Base-by-base conservation (phyloP, 2,329 filamentous ascomycete species). In the Alternaria dauci region DNA sequence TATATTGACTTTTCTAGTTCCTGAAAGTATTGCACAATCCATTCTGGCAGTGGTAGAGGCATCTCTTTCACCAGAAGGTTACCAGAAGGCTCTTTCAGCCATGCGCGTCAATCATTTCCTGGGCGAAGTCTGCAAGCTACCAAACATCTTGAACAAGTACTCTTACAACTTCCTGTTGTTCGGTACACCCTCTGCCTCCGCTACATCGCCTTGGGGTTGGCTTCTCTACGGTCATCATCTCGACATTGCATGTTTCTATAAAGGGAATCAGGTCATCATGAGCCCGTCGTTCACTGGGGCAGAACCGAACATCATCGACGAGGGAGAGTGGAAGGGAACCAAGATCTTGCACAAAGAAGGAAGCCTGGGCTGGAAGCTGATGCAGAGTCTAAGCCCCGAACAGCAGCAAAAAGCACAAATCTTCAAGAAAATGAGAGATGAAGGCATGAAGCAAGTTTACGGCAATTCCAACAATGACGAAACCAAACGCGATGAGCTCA, bases 151-250 rank as follows among this genome's bases (percentile, higher is more conserved):
- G 85, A 93, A 92, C 78, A 86, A 92, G 74, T 87, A 85, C 78
- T 91, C 88, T 1, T 93, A 93, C 83, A 93, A 93, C 78, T 89
- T 92, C 60, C 86, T 87, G 36, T 79, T 93, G 2, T 93, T 93
- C 71, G 90, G 90, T 11, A 76, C 77, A 9, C 89, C 89, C 0
- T 88, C 87, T 0, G 72, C 79, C 0, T 80, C 80, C 0, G 77
- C 80, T 0, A 67, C 67, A 1, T 70, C 78, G 2, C 88, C 90
- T 0, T 93, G 91, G 91, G 91, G 90, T 0, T 91, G 87, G 77
- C 86, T 87, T 0, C 87, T 93, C 70, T 94, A 93, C 78, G 91
- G 91, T 7, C 91, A 94, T 74, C 91, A 94, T 68, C 82, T 94
- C 2, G 92, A 90, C 67, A 82, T 94, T 2, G 89, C 88, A 69